These are phyloP conservation scores for Marsdenia floribunda DNA, from an alignment of 257 asterid species.

Conservation along the genomic window DNA sequence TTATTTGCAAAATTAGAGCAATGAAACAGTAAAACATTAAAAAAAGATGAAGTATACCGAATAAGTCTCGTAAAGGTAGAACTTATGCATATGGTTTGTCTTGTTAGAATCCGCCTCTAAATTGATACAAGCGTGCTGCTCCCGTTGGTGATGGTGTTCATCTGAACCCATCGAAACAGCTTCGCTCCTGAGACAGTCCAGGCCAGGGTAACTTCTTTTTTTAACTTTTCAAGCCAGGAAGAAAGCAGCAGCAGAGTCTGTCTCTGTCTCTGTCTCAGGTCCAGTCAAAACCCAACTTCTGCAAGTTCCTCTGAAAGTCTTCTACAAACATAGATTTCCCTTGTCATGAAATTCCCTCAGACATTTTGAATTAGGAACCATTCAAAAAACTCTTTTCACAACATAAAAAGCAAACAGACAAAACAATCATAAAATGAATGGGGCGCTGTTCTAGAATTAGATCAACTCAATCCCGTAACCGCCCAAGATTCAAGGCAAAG, in stretches of 20 bases:
- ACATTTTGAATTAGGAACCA: too few relatives aligned
- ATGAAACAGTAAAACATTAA: neutral
- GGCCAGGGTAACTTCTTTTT: neutral
- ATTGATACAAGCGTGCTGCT: slow-evolving; percentile 10
- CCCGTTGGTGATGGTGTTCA: neutral
- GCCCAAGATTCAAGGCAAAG: too few relatives aligned
- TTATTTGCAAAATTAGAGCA: neutral
- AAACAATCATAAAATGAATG: too few relatives aligned
- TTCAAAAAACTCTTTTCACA: too few relatives aligned
- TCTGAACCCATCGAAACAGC: slow-evolving; percentile 34
- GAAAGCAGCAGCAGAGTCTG: neutral
- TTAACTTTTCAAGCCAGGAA: neutral
- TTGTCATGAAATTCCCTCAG: too few relatives aligned
- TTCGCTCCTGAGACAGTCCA: neutral
- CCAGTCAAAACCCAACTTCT: too few relatives aligned
- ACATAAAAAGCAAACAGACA: too few relatives aligned
- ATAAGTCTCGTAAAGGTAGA: slow-evolving; percentile 76
- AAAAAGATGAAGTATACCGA: slow-evolving; percentile 49
- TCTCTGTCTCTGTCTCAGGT: neutral
- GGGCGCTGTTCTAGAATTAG: too few relatives aligned
- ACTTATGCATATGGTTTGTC: slow-evolving; percentile 49
- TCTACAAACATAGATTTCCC: too few relatives aligned
- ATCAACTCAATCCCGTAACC: too few relatives aligned
- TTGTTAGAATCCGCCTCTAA: slow-evolving; percentile 19
- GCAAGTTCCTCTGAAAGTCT: too few relatives aligned